Conservation (phyloP, 2,329 filamentous ascomycete species). For the Penicillium sp. region DNA sequence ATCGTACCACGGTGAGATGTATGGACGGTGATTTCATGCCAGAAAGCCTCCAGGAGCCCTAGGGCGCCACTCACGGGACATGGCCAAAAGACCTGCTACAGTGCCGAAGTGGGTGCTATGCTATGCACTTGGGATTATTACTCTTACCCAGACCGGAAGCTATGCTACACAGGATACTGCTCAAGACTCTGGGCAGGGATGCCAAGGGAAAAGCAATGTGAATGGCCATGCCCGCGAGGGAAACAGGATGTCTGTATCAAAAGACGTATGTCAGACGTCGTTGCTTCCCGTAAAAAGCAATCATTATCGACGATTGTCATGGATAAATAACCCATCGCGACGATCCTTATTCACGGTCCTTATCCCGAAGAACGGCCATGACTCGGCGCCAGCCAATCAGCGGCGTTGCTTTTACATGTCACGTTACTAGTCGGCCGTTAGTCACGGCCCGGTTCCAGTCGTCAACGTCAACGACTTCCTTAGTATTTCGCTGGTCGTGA, state of each 20-base stretch:
- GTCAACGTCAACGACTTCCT: not conserved
- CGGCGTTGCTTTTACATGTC: not conserved
- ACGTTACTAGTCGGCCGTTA: not conserved
- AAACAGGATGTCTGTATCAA: not conserved
- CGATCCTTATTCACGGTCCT: not conserved
- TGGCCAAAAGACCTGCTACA: not conserved
- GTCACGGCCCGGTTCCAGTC: not conserved
- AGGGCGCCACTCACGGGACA: not conserved
- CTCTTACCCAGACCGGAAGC: not conserved
- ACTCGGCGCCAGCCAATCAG: not conserved
- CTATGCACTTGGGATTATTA: not conserved
- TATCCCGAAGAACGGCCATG: not conserved
- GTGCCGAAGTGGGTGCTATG: not conserved
- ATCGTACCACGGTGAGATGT: not conserved
- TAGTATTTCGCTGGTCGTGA: not conserved
- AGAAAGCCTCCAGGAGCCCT: not conserved
- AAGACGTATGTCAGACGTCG: not conserved
- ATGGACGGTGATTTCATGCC: not conserved
- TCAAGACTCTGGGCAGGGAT: slow-evolving; percentile 2
- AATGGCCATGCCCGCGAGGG: not conserved
- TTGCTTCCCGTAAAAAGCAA: not conserved
- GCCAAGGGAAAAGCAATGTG: not conserved
- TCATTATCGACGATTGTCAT: not conserved
- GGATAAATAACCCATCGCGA: not conserved
- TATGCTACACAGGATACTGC: not conserved